Conservation (phyloP, 345 rosid species). For the Bretschneidera sinensis region DNA sequence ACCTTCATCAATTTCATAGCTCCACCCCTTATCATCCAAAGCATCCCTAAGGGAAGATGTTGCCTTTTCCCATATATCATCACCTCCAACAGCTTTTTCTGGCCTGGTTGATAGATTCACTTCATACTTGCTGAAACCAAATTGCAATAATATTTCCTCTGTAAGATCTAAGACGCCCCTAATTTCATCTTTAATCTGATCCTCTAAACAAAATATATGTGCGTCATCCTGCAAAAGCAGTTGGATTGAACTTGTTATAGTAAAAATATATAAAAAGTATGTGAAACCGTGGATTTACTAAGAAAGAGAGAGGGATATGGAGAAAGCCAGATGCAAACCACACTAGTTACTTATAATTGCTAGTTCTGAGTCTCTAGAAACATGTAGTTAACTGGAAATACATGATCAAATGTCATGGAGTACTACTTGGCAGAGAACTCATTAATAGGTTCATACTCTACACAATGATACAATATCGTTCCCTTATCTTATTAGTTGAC, state of each 20-base stretch:
- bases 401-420: too few species aligned
- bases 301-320: too few species aligned
- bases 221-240: constrained; percentile 80
- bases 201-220: constrained; percentile 91
- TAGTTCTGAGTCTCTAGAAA: too few species aligned
- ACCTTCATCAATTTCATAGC: constrained; percentile 87
- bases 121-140: constrained; percentile 79
- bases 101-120: constrained; percentile 96
- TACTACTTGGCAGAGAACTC: background rate
- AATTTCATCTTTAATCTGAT: constrained; percentile 91
- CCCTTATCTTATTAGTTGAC: too few species aligned
- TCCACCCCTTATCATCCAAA: constrained; percentile 89
- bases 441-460: too few species aligned
- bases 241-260: background rate
- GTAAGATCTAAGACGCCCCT: constrained; percentile 91
- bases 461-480: too few species aligned
- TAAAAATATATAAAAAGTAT: too few species aligned
- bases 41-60: constrained; percentile 78
- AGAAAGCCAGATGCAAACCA: too few species aligned
- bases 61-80: constrained; percentile 92
- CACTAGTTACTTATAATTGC: too few species aligned
- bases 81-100: constrained; percentile 82
- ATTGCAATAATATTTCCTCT: constrained; percentile 71
- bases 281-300: too few species aligned
- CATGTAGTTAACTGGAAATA: too few species aligned